Evolutionary conservation across 148 eudicot species (phyloP).

Genomic region (Vaccinium darrowii): DNA sequence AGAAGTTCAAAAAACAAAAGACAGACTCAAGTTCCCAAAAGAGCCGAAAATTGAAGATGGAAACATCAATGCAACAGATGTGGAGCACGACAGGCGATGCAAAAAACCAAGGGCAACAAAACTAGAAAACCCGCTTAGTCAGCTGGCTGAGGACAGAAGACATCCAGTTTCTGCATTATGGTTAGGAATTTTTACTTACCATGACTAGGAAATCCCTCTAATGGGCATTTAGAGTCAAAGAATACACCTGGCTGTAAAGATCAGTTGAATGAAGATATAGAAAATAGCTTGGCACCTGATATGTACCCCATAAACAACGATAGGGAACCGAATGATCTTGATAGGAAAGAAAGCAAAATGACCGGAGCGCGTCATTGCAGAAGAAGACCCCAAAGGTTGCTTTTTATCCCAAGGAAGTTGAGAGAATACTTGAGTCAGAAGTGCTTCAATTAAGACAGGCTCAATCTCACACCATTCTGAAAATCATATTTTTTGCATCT

Average conservation of each 20-base stretch:
- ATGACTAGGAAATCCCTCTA: background rate
- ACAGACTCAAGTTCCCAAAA: too few relatives aligned
- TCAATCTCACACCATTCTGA: conserved; percentile 37
- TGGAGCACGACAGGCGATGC: too few relatives aligned
- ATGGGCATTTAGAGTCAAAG: background rate
- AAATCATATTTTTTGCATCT: conserved; percentile 38
- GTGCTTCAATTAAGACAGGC: conserved; percentile 31
- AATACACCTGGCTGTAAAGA: background rate
- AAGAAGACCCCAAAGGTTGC: conserved; percentile 37
- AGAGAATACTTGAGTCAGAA: conserved; percentile 23
- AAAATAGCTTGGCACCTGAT: background rate
- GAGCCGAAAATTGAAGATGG: too few relatives aligned
- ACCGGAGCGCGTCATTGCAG: conserved; percentile 8
- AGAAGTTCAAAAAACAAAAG: too few relatives aligned
- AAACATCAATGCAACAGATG: too few relatives aligned
- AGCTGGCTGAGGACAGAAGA: too few relatives aligned
- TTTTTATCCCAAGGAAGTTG: conserved; percentile 36
- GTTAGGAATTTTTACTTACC: background rate
- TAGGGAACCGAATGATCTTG: background rate
- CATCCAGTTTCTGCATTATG: too few relatives aligned
- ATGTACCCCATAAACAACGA: background rate
- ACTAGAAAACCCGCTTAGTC: too few relatives aligned
- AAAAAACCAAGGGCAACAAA: too few relatives aligned
- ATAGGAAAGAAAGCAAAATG: conserved; percentile 7
- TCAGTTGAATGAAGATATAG: background rate